Conservation (phyloP, 768 basidiomycete species). For the Coprinopsis sp. region DNA sequence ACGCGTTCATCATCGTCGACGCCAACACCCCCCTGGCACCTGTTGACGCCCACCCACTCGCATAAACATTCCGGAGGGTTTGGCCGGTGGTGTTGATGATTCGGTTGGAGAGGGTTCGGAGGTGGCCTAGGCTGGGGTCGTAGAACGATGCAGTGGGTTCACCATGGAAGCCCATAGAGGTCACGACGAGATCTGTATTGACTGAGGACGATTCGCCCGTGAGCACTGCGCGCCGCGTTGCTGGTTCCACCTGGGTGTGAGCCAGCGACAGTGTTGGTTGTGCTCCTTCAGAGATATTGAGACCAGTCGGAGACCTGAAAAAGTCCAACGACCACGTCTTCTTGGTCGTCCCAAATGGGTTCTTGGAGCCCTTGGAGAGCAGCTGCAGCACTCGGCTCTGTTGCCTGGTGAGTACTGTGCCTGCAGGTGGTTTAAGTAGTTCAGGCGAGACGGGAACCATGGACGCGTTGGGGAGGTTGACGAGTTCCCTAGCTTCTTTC, state of each 20-base stretch:
- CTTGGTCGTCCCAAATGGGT: conserved; percentile 39
- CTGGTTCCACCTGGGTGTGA: conserved; percentile 55
- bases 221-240: conserved; percentile 42
- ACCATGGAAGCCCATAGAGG: conserved; percentile 80
- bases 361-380: conserved; percentile 58
- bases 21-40: conserved; percentile 92
- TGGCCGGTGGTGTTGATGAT: conserved; percentile 37
- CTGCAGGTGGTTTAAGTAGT: conserved; percentile 32
- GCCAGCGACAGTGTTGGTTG: conserved; percentile 43
- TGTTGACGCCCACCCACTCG: conserved; percentile 89
- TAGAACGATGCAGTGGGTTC: conserved; percentile 60
- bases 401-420: conserved; percentile 46
- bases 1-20: conserved; percentile 90
- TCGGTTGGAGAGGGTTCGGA: conserved; percentile 50
- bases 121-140: conserved; percentile 50
- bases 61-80: conserved; percentile 64
- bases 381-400: conserved; percentile 65
- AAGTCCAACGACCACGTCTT: conserved; percentile 84
- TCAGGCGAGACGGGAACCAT: conserved; percentile 57
- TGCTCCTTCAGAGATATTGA: conserved; percentile 22
- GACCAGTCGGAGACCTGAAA: conserved; percentile 62
- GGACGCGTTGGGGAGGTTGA: conserved; percentile 54
- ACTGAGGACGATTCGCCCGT: conserved; percentile 51
- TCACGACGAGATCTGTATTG: conserved; percentile 74
- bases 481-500: conserved; percentile 90